Evolutionary conservation across 345 rosid species (phyloP).

Genomic region (Acer yangbiense): DNA sequence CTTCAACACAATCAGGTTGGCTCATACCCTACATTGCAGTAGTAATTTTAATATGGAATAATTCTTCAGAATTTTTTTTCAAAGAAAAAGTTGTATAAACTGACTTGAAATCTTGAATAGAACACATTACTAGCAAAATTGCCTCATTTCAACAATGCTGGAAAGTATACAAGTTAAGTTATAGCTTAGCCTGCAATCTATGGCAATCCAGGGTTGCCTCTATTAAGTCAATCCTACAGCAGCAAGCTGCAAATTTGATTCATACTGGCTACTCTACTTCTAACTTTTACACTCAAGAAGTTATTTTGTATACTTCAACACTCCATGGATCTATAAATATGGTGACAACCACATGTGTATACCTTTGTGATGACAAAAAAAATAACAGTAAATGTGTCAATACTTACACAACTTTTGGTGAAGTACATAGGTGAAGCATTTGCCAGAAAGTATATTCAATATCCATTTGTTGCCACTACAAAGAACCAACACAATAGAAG

Average conservation of each 20-base stretch:
- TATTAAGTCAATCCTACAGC: not conserved
- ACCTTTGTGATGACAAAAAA: not conserved
- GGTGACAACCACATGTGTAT: not conserved
- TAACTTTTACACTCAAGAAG: not conserved
- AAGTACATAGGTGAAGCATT: conserved; percentile 97
- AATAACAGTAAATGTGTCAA: not conserved
- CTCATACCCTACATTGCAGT: not conserved
- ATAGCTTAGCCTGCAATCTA: not conserved
- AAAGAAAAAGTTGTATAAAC: not conserved
- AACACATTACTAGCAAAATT: not conserved
- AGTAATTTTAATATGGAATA: not conserved
- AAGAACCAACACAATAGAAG: conserved; percentile 20
- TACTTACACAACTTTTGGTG: conserved; percentile 98
- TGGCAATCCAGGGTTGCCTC: not conserved
- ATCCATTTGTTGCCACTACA: conserved; percentile 99
- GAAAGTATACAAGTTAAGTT: not conserved
- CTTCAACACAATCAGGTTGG: not conserved
- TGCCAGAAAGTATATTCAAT: conserved; percentile 99
- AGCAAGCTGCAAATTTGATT: not conserved
- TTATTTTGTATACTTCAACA: not conserved
- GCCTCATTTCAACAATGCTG: not conserved
- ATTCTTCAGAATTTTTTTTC: not conserved
- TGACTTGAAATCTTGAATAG: not conserved
- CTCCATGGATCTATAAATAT: not conserved
- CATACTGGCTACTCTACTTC: not conserved